A percentile compares a stretch with the other conserved stretches of the same genome.
These are phyloP conservation scores for Eucalyptus pauciflora DNA, from an alignment of 345 rosid genomes.

Conservation along the genomic window DNA sequence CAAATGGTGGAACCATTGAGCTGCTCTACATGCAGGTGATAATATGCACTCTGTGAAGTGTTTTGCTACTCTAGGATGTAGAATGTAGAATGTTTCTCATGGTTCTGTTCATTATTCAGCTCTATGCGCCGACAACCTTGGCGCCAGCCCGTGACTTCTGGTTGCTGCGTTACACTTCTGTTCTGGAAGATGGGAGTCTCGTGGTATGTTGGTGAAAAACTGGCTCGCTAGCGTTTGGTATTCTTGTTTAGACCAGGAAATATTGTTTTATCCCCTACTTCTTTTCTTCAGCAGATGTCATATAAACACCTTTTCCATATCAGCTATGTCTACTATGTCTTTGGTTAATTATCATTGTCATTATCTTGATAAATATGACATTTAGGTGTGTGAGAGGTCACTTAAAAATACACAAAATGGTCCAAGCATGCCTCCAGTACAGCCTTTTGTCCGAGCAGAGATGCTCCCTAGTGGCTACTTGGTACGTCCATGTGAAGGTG, in stretches of 20 bases:
- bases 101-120: conserved; percentile 26
- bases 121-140: conserved; percentile 96
- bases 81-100: neutral
- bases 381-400: conserved; percentile 88
- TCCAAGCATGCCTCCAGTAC: conserved; percentile 92
- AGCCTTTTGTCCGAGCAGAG: conserved; percentile 98
- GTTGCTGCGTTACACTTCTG: conserved; percentile 93
- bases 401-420: conserved; percentile 94
- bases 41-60: neutral
- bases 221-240: neutral
- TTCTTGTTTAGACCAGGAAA: neutral
- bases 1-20: conserved; percentile 99
- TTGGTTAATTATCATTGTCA: neutral
- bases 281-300: neutral
- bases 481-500: conserved; percentile 96
- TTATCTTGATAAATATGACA: neutral
- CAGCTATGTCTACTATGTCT: neutral
- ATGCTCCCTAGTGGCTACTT: conserved; percentile 96
- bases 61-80: neutral
- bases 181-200: conserved; percentile 98
- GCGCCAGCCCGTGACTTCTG: conserved; percentile 99
- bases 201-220: conserved; percentile 39
- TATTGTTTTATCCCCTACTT: neutral
- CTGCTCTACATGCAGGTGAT: conserved; percentile 96
- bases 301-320: neutral